These are phyloP conservation scores for Trichoderma lentiforme DNA, from an alignment of 2,329 filamentous ascomycete genomes.

Conservation along the genomic window DNA sequence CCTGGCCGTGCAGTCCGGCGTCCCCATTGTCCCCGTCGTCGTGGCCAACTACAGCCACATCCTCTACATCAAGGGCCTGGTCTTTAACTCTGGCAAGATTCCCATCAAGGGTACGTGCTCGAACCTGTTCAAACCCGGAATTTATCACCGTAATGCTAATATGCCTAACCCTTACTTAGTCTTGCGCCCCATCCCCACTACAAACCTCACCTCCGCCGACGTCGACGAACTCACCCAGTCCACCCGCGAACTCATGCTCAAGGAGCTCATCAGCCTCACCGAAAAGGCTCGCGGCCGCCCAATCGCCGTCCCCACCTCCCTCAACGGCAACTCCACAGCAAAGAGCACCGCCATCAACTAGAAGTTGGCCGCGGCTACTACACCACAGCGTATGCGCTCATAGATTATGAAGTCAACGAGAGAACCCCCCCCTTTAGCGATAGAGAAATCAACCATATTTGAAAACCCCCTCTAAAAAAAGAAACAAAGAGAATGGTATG, in stretches of 20 bases:
- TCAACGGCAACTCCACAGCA: constrained; percentile 23
- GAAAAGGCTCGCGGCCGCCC: constrained; percentile 46
- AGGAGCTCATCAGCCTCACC: constrained; percentile 56
- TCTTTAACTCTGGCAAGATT: constrained; percentile 67
- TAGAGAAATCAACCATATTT: neutral
- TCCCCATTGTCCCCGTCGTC: constrained; percentile 85
- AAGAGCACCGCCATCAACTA: constrained; percentile 32
- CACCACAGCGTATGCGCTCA: neutral
- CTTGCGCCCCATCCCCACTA: constrained; percentile 75
- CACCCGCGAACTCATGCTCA: constrained; percentile 73
- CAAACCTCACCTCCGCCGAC: constrained; percentile 68
- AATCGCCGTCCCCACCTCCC: constrained; percentile 30
- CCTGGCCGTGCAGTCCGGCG: constrained; percentile 87
- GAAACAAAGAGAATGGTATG: neutral
- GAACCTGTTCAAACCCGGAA: neutral
- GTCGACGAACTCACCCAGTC: constrained; percentile 69
- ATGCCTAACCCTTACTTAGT: constrained; percentile 45
- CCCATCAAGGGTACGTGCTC: constrained; percentile 64
- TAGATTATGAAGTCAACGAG: neutral
- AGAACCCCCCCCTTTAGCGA: neutral
- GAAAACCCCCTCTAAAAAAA: neutral
- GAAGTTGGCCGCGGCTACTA: neutral
- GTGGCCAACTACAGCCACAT: constrained; percentile 76
- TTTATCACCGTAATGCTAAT: neutral
- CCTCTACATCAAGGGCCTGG: constrained; percentile 59